phyloP scores from a whole-genome alignment of 345 rosid species.

The Brassica nigra region DNA sequence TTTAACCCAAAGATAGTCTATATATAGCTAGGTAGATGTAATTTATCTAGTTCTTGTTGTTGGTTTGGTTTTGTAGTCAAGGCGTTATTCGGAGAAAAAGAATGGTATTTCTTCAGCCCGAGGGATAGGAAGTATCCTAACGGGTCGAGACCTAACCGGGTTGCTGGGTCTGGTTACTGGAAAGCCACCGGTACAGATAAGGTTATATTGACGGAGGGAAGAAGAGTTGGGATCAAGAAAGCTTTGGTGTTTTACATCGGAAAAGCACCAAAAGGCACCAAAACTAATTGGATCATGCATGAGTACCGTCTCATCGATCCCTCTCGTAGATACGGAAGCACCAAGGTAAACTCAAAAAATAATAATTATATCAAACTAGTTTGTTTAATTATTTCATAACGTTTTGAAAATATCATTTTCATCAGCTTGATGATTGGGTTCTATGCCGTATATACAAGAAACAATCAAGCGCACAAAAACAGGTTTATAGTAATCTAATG shows the following conservation, averaged over 20 bases:
- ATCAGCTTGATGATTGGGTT: conserved; percentile 95
- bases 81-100: conserved; percentile 89
- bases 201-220: conserved; percentile 62
- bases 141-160: conserved; percentile 93
- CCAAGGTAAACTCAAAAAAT: conserved; percentile 47
- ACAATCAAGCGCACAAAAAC: conserved; percentile 62
- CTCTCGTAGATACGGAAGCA: conserved; percentile 61
- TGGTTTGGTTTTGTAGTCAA: conserved; percentile 50
- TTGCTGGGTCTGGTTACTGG: conserved; percentile 94
- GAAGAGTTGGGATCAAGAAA: conserved; percentile 88
- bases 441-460: conserved; percentile 90
- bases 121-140: conserved; percentile 93
- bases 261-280: conserved; percentile 89
- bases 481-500: conserved; percentile 38
- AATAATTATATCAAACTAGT: background rate
- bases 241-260: conserved; percentile 92
- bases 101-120: conserved; percentile 96
- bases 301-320: conserved; percentile 85
- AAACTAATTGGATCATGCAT: conserved; percentile 99
- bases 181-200: conserved; percentile 98
- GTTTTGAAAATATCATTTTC: background rate
- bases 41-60: background rate
- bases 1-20: background rate
- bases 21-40: background rate
- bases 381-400: background rate